Base-by-base conservation (phyloP, 805 yeast genomes). In the Monosporozyma aerobia region DNA sequence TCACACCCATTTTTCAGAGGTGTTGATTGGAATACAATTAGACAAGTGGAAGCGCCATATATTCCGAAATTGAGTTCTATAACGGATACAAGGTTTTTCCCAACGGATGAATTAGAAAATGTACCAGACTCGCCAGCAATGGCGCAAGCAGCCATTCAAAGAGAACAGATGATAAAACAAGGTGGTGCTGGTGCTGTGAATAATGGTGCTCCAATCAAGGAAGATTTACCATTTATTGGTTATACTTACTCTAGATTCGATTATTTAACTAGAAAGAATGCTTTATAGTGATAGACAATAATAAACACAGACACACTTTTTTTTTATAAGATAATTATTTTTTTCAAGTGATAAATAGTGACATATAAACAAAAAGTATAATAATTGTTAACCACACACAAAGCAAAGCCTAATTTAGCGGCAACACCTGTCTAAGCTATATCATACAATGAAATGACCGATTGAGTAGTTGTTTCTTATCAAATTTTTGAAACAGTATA, bases 61-160 rank as follows among this genome's bases (percentile, higher is more conserved):
- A 86, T 94, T 59, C 96, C 99, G 27, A 87, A 89, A 64, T 77
- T 94, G 64, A 81, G 90, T 59, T 85, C 95, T 11, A 85, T 92
- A 55, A 92, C 98, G 5, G 99, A 94, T 69, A 94, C 99, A 0
- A 78, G 97, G 61, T 92, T 92, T 75, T 94, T 94, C 89, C 98
- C 99, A 44, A 89, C 96, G 1, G 98, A 92, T 67, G 99, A 92
- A 65, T 75, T 92, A 63, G 97, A 92, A 68, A 88, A 87, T 63
- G 90, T 92, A 50, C 96, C 98, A 2, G 97, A 90, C 63, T 82
- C 88, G 47, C 96, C 96, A 11, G 84, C 83, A 4, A 73, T 79
- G 65, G 76, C 78, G 64, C 77, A 75, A 64, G 89, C 90, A 32
- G 84, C 83, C 60, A 78, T 78, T 61, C 85, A 79, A 64, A 76